These are phyloP conservation scores for Tuber borchii DNA, from an alignment of 495 filamentous ascomycete species.

Conservation along the genomic window DNA sequence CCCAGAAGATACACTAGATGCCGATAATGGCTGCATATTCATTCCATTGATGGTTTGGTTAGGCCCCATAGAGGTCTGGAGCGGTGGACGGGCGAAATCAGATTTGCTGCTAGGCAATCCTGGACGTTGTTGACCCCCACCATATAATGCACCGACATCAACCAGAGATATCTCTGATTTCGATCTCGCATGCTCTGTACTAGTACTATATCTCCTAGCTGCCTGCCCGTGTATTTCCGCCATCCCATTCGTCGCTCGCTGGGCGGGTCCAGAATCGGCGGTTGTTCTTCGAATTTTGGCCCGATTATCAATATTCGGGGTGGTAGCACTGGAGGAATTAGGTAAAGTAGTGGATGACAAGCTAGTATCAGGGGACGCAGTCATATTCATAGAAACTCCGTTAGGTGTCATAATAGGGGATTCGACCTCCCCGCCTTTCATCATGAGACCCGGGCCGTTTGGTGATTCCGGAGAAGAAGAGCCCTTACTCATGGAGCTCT, in stretches of 20 bases:
- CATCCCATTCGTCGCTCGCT: conserved; percentile 24
- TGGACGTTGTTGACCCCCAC: conserved; percentile 26
- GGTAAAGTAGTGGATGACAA: conserved; percentile 28
- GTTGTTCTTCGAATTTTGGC: conserved; percentile 33
- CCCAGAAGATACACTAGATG: conserved; percentile 26
- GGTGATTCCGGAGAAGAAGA: conserved; percentile 37
- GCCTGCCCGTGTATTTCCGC: conserved; percentile 23
- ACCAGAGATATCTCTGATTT: conserved; percentile 25
- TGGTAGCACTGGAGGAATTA: conserved; percentile 30
- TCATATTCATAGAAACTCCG: conserved; percentile 32
- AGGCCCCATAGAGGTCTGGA: conserved; percentile 35
- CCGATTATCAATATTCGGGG: conserved; percentile 28
- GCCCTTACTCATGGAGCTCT: conserved; percentile 34
- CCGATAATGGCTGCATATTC: conserved; percentile 38
- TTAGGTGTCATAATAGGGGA: conserved; percentile 39
- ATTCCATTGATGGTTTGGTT: conserved; percentile 30
- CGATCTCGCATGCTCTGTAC: conserved; percentile 29
- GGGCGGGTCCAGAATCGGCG: conserved; percentile 28
- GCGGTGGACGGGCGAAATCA: conserved; percentile 34
- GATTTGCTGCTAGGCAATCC: conserved; percentile 10
- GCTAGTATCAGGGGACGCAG: conserved; percentile 25
- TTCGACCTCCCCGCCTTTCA: conserved; percentile 42
- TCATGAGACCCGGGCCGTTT: conserved; percentile 49
- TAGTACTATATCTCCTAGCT: conserved; percentile 31
- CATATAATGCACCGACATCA: conserved; percentile 27